A percentile compares a stretch with the other conserved stretches of the same genome.
These are phyloP conservation scores for Przewalskia tangutica DNA, from an alignment of 257 asterid genomes.

Conservation along the genomic window DNA sequence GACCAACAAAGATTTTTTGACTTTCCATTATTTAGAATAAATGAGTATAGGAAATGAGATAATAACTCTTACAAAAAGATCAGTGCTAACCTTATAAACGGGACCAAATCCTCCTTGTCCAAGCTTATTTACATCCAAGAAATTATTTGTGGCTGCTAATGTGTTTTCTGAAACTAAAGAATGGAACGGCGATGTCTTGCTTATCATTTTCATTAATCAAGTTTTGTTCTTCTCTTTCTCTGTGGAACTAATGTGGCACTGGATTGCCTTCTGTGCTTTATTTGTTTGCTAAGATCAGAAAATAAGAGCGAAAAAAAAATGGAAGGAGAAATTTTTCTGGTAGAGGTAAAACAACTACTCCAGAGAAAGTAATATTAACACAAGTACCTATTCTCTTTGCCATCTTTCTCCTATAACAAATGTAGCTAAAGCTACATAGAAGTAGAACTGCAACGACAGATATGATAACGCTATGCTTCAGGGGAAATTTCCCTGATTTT, in stretches of 20 bases:
- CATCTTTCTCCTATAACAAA: neutral
- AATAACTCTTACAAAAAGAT: no score
- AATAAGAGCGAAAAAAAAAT: neutral
- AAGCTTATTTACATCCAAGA: slow-evolving; percentile 6
- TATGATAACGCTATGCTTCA: neutral
- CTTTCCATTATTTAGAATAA: no score
- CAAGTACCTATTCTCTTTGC: neutral
- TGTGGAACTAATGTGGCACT: slow-evolving; percentile 13
- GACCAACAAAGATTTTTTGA: no score
- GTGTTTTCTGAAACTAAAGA: neutral
- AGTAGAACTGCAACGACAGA: neutral
- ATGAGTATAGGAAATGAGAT: no score
- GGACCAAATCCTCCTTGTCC: slow-evolving; percentile 21
- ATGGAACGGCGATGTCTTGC: slow-evolving; percentile 1
- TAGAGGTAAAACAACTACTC: neutral
- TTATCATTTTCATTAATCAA: neutral
- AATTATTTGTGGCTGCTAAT: slow-evolving; percentile 6
- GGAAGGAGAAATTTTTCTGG: neutral
- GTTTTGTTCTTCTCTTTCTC: slow-evolving; percentile 10
- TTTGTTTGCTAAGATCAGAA: slow-evolving; percentile 6
- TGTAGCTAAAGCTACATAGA: neutral
- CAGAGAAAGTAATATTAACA: neutral
- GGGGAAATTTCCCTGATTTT: neutral
- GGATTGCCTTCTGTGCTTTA: slow-evolving; percentile 8
- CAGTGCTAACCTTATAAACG: slow-evolving; percentile 11